A percentile compares a stretch with the other conserved stretches of the same genome.
Evolutionary conservation across 441 rosid species (phyloP).

Genomic region (Pelargonium exstipulatum): DNA sequence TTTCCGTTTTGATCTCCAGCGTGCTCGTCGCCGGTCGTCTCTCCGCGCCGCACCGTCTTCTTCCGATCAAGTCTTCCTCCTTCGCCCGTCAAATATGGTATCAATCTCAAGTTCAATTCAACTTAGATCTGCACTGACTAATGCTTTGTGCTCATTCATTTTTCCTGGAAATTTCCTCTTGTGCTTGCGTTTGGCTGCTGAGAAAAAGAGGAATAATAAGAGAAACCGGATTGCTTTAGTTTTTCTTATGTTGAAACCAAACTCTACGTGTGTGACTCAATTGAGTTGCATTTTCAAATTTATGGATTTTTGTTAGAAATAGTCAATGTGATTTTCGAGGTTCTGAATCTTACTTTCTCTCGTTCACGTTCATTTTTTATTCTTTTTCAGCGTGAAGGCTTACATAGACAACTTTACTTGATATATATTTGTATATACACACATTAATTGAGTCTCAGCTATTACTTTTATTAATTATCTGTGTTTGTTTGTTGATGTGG

Average conservation of each 20-base stretch:
- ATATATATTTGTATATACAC: background rate
- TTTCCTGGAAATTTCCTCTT: background rate
- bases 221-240: background rate
- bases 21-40: background rate
- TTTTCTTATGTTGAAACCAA: background rate
- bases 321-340: too few relatives aligned
- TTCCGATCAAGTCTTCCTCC: conserved; percentile 2
- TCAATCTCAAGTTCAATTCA: background rate
- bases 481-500: conserved; percentile 19
- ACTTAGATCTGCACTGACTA: background rate
- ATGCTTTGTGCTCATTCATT: background rate
- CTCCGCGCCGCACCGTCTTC: background rate
- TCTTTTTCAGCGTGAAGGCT: background rate
- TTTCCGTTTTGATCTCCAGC: background rate
- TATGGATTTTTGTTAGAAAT: background rate
- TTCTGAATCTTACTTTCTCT: too few relatives aligned
- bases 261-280: conserved; percentile 4
- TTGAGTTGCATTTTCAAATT: conserved; percentile 12
- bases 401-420: background rate
- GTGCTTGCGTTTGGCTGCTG: conserved; percentile 8
- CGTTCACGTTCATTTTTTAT: too few relatives aligned
- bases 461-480: conserved; percentile 13
- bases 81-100: background rate
- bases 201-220: background rate
- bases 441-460: background rate